Evolutionary conservation across 2,329 filamentous ascomycete species (phyloP).

Genomic region (Trichoderma pleuroti): DNA sequence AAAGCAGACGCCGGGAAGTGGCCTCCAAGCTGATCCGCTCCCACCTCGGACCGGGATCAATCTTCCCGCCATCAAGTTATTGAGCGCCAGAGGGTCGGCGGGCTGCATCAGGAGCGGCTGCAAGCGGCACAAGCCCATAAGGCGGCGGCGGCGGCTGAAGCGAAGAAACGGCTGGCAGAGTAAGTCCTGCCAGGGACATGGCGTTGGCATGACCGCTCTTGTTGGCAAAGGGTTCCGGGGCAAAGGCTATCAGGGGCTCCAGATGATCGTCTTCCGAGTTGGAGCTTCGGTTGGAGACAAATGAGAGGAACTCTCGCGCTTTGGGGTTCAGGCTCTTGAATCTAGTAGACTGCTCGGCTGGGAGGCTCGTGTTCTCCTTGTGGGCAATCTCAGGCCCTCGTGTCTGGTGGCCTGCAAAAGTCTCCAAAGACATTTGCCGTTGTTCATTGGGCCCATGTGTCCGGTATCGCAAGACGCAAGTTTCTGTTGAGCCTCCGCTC

Average conservation of each 20-base stretch:
- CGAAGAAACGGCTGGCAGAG: background rate
- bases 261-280: background rate
- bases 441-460: background rate
- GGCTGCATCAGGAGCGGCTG: background rate
- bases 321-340: conserved; percentile 30
- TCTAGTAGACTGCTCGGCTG: conserved; percentile 20
- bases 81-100: background rate
- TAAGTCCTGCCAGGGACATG: background rate
- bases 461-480: background rate
- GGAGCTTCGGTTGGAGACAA: conserved; percentile 18
- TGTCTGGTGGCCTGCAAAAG: background rate
- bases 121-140: background rate
- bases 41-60: background rate
- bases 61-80: background rate
- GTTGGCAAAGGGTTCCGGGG: background rate
- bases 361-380: conserved; percentile 23
- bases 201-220: background rate
- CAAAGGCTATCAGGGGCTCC: background rate
- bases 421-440: background rate
- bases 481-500: background rate
- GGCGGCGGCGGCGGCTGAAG: background rate
- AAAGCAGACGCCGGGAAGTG: background rate
- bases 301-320: conserved; percentile 35
- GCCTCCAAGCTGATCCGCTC: background rate
- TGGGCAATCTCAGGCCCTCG: background rate